Base-by-base conservation (phyloP, 805 yeast species). In the Teunomyces lycoperdinae region DNA sequence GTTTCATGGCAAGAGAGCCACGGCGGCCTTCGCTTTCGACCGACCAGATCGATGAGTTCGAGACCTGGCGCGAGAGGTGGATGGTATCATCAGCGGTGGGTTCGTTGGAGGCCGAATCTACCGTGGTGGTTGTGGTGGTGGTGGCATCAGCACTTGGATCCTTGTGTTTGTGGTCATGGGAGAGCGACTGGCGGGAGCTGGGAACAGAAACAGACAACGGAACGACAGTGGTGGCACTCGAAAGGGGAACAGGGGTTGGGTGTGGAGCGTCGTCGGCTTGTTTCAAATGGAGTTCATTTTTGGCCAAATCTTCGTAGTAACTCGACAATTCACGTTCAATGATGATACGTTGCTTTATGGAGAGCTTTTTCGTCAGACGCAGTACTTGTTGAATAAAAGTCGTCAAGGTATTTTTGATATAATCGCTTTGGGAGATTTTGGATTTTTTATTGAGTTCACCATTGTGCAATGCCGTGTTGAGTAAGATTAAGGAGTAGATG, bases 401-500 rank as follows among this genome's bases (percentile, higher is more conserved):
- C 29, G 68, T 54, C 55, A 71, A 67, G 14, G 77, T 73, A 58
- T 73, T 73, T 38, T 61, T 60, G 49, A 73, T 68, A 53, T 71
- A 73, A 55, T 72, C 77, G 11, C 62, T 53, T 54, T 72, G 75
- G 41, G 69, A 64, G 42, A 73, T 73, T 50, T 66, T 68, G 31
- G 69, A 62, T 49, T 67, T 70, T 48, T 61, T 67, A 52, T 61
- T 64, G 11, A 73, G 58, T 52, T 69, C 77, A 5, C 63, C 58
- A 48, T 84, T 84, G 67, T 88, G 89, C 33, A 88, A 67, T 46
- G 89, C 90, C 0, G 96, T 86, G 64, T 89, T 89, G 45, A 87
- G 71, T 44, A 89, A 76, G 44, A 89, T 73, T 55, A 89, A 67
- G 2, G 90, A 78, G 64, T 87, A 89, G 32, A 87, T 74, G 3